Evolutionary conservation across 768 basidiomycete genomes (phyloP).

Genomic region (Coprinellus aureogranulatus): DNA sequence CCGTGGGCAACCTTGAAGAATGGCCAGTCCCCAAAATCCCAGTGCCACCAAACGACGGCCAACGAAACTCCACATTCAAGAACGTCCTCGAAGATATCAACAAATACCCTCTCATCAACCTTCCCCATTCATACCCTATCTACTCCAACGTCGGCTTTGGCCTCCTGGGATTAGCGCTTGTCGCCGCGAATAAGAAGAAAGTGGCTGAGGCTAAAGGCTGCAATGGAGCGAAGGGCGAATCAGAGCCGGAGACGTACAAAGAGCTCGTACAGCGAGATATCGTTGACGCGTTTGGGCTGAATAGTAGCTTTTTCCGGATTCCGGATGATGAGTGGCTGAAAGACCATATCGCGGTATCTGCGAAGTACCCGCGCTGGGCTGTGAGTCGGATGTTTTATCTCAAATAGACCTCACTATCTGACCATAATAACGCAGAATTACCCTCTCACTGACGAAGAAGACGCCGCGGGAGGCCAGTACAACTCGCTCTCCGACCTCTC

Average conservation of each 20-base stretch:
- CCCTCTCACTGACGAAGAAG: conserved; percentile 35
- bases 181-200: no score
- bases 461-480: conserved; percentile 51
- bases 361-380: conserved; percentile 29
- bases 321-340: conserved; percentile 31
- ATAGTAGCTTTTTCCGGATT: conserved; percentile 41
- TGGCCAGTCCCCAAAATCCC: conserved; percentile 39
- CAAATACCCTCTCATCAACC: no score
- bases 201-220: no score
- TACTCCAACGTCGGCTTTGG: no score
- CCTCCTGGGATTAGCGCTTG: no score
- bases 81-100: conserved; percentile 34
- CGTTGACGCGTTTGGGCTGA: conserved; percentile 44
- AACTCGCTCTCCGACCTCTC: conserved; percentile 46
- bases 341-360: conserved; percentile 38
- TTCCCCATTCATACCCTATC: no score
- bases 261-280: conserved; percentile 47
- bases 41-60: conserved; percentile 9
- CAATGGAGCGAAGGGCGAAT: no score
- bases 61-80: conserved; percentile 7
- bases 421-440: conserved; percentile 35
- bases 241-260: conserved; percentile 34
- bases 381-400: conserved; percentile 19
- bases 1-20: conserved; percentile 26
- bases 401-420: background rate